Evolutionary conservation across 202 grass and related monocot genomes (phyloP), one percentile per base, ranked within the genome.

Genomic region (Zoysia matrella): DNA sequence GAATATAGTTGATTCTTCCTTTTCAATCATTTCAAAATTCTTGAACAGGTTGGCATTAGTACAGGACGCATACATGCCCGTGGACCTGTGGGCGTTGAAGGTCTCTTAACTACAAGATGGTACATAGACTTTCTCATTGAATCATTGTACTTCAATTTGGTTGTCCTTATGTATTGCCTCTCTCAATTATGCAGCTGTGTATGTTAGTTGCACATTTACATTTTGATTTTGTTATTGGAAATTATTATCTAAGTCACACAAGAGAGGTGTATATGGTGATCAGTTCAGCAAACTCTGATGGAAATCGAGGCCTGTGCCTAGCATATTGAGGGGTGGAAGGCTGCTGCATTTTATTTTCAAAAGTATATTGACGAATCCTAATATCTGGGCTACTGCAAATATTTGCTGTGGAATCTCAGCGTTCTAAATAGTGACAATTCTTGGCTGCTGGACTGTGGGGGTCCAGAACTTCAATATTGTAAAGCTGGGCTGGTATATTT

Each of bases 51-150:
- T 83, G 96, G 96, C 65, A 96, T 99, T 82, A 99, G 96, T 85
- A 99, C 96, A 58, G 92, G 96, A 15, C 94, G 96, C 36, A 99
- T 99, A 82, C 96, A 99, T 94, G 93, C 96, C 52, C 96, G 96
- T 5, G 96, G 96, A 56, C 96, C 96, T 30, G 96, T 99, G 84
- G 96, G 96, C 82, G 96, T 99, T 76, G 93, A 99, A 85, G 96
- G 96, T 68, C 84, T 99, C 6, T 80, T 99, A 78, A 99, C 96
- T 15, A 96, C 89, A 50, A 80, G 96, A 79, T 99, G 96, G 96
- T 99, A 94, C 48, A 83, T 71, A 15, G 36, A 1, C 40, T 40
- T 83, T 66, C 81, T 39, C 60, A 61, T 61, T 6, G 14, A 67
- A 54, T 55, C 1, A 0, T 4, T 57, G 16, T 80, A 45, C 53